Conservation (phyloP, 106 monocot species). For the Allium cepa region DNA sequence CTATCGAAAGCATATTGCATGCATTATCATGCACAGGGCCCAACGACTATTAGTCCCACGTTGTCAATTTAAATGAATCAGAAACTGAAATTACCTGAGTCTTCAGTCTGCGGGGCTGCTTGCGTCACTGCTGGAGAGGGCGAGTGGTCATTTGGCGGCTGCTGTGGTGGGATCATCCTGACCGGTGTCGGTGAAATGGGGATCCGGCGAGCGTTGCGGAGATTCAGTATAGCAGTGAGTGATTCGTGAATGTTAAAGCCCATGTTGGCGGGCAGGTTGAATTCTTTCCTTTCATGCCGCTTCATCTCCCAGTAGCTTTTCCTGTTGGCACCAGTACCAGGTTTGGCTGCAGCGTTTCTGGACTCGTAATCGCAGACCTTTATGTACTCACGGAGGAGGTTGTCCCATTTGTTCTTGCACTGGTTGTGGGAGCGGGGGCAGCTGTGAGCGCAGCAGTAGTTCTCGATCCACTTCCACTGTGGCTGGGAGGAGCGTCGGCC, state of each 20-base stretch:
- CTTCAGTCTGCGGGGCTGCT: too few relatives aligned
- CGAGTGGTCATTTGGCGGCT: too few relatives aligned
- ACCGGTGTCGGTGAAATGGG: too few relatives aligned
- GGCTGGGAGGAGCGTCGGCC: constrained; percentile 37
- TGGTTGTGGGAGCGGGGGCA: neutral
- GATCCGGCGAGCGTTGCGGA: constrained; percentile 41
- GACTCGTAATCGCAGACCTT: constrained; percentile 55
- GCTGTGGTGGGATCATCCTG: too few relatives aligned
- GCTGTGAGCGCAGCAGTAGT: constrained; percentile 11
- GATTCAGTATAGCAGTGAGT: constrained; percentile 54
- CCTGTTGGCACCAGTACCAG: too few relatives aligned
- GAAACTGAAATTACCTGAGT: too few relatives aligned
- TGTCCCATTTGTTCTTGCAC: constrained; percentile 80
- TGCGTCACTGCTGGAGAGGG: too few relatives aligned
- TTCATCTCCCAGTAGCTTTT: too few relatives aligned
- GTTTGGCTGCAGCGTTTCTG: neutral
- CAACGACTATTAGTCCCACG: too few relatives aligned
- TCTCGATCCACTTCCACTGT: constrained; percentile 78
- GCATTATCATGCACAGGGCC: too few relatives aligned
- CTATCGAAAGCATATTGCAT: too few relatives aligned
- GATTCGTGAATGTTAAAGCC: constrained; percentile 61
- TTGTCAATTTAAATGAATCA: too few relatives aligned
- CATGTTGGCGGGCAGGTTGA: constrained; percentile 67
- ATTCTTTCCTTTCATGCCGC: constrained; percentile 17
- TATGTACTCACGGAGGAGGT: constrained; percentile 58